Base-by-base conservation (phyloP, 768 basidiomycete species). In the Phylloporus scabripes region DNA sequence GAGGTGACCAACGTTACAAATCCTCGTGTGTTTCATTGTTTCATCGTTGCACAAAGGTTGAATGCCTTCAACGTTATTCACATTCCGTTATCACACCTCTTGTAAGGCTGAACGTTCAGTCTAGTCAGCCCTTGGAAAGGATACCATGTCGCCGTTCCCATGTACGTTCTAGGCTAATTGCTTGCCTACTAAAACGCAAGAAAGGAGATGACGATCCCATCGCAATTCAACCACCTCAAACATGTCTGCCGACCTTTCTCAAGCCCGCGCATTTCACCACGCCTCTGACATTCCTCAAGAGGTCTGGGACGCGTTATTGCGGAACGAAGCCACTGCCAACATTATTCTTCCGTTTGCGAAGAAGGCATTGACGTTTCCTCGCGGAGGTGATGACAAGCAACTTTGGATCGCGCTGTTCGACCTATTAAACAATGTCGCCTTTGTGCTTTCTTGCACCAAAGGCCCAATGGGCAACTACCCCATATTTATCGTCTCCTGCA, bases 381-480 rank as follows among this genome's bases (percentile, higher is more conserved):
- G 37, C 20, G 45, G 3, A 1, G 15, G 4, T 3, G 28, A 31
- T 5, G 12, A 14, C 5, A 14, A 26, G 1, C 64, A 68, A 4
- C 21, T 62, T 7, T 74, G 74, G 72, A 59, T 75, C 1, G 61
- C 55, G 2, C 55, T 63, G 18, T 62, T 42, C 14, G 55, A 60
- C 52, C 14, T 56, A 52, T 1, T 48, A 0, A 48, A 51, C 5
- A 48, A 48, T 3, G 53, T 57, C 48, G 40, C 8, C 34, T 76
- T 82, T 50, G 67, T 88, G 14, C 64, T 85, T 3, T 75, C 82
- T 2, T 78, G 78, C 53, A 83, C 82, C 0, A 64, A 72, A 17
- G 78, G 78, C 1, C 66, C 70, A 15, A 66, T 82, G 40, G 84
- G 77, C 0, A 57, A 66, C 40, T 85, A 87, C 53, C 87, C 87